Evolutionary conservation across 2,329 filamentous ascomycete species (phyloP).

Genomic region (Claviceps fusiformis): DNA sequence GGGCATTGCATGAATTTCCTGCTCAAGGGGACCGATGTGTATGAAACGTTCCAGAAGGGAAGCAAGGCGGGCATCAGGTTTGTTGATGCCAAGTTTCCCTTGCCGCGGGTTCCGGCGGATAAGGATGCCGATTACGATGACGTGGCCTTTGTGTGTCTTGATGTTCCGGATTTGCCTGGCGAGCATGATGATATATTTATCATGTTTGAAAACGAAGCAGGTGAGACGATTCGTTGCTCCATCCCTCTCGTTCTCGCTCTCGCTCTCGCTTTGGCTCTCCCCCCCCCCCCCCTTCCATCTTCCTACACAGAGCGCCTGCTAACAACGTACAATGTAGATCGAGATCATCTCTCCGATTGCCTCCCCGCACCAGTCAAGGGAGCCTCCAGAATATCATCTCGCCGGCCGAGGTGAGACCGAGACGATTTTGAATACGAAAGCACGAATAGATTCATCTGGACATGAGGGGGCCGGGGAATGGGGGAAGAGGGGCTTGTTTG

Average conservation of each 20-base stretch:
- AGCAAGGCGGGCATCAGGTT: slow-evolving; percentile 63
- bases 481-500: no score
- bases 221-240: slow-evolving; percentile 31
- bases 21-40: slow-evolving; percentile 70
- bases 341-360: slow-evolving; percentile 36
- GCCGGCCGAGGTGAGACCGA: slow-evolving; percentile 9
- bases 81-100: slow-evolving; percentile 79
- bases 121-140: slow-evolving; percentile 40
- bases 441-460: not conserved
- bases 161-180: slow-evolving; percentile 76
- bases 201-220: slow-evolving; percentile 64
- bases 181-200: slow-evolving; percentile 89
- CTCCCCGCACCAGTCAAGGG: slow-evolving; percentile 46
- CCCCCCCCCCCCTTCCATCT: not conserved
- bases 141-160: slow-evolving; percentile 67
- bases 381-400: slow-evolving; percentile 19
- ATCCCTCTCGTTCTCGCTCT: no score
- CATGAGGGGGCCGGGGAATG: no score
- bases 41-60: slow-evolving; percentile 53
- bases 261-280: no score
- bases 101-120: slow-evolving; percentile 49
- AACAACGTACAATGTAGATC: slow-evolving; percentile 26
- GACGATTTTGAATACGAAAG: not conserved
- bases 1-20: slow-evolving; percentile 82
- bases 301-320: not conserved